These are phyloP conservation scores for Dactylonectria macrodidyma DNA, from an alignment of 2,329 filamentous ascomycete species.

Conservation along the genomic window DNA sequence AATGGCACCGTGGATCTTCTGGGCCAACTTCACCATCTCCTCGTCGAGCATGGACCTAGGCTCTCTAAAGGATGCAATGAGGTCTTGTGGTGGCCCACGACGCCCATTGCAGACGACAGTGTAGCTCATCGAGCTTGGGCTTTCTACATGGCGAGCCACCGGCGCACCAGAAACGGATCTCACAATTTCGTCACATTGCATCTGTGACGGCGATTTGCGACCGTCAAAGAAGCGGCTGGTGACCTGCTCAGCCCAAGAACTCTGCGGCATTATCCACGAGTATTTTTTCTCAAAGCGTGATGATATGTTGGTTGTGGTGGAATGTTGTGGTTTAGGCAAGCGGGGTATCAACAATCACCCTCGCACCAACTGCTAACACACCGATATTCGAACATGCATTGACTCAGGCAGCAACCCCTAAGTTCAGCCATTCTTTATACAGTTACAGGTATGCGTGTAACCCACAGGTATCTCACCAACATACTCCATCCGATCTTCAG, in stretches of 20 bases:
- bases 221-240: conserved; percentile 38
- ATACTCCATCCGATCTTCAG: conserved; percentile 29
- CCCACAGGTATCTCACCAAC: conserved; percentile 11
- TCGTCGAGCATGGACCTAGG: conserved; percentile 26
- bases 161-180: conserved; percentile 37
- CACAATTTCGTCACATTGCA: conserved; percentile 44
- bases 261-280: conserved; percentile 23
- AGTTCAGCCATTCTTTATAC: conserved; percentile 13
- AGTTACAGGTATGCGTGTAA: not conserved
- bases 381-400: conserved; percentile 5
- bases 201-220: conserved; percentile 43
- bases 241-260: conserved; percentile 31
- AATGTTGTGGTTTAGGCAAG: conserved; percentile 16
- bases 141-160: conserved; percentile 42
- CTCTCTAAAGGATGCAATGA: conserved; percentile 38
- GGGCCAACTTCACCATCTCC: conserved; percentile 42
- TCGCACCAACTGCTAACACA: not conserved
- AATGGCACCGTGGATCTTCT: conserved; percentile 45
- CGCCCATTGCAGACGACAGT: conserved; percentile 45
- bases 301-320: conserved; percentile 11
- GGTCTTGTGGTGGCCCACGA: conserved; percentile 24
- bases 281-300: conserved; percentile 20
- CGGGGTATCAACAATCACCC: conserved; percentile 17
- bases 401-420: conserved; percentile 16
- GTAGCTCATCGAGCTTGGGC: conserved; percentile 49